Evolutionary conservation across 495 filamentous ascomycete genomes (phyloP).

Genomic region (Talaromyces stipitatus): DNA sequence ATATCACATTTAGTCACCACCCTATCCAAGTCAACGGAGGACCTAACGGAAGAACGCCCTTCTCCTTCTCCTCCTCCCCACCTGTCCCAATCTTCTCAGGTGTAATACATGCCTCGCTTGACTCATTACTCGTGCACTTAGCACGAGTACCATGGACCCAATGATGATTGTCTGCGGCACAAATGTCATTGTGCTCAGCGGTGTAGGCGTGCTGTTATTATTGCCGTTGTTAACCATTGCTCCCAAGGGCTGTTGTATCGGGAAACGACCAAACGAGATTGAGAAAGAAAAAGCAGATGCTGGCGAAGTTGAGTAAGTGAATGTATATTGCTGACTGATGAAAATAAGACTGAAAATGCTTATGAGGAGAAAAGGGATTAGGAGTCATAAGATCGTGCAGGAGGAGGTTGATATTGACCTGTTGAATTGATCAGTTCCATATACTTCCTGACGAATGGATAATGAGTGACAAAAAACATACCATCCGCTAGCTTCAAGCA

Average conservation of each 20-base stretch:
- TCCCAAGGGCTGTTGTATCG: background rate
- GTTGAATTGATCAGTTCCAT: background rate
- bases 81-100: constrained; percentile 13
- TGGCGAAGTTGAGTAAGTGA: constrained; percentile 24
- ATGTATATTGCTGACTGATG: constrained; percentile 10
- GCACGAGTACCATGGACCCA: constrained; percentile 27
- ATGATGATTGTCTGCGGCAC: constrained; percentile 30
- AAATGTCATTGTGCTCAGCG: constrained; percentile 13
- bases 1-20: no score
- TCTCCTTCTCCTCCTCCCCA: background rate
- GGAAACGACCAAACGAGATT: constrained; percentile 25
- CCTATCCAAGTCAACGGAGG: background rate
- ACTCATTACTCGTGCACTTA: constrained; percentile 25
- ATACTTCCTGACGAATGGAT: background rate
- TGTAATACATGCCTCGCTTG: constrained; percentile 26
- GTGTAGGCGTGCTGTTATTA: no score
- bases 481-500: constrained; percentile 65
- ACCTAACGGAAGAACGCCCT: no score
- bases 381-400: constrained; percentile 43
- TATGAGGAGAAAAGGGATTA: constrained; percentile 38
- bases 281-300: constrained; percentile 34
- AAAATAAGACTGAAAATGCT: constrained; percentile 21
- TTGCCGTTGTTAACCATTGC: no score
- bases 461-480: constrained; percentile 37
- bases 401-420: constrained; percentile 8